Evolutionary conservation across 1,139 yeast genomes (phyloP).

Genomic region (Suhomyces wounanorum): DNA sequence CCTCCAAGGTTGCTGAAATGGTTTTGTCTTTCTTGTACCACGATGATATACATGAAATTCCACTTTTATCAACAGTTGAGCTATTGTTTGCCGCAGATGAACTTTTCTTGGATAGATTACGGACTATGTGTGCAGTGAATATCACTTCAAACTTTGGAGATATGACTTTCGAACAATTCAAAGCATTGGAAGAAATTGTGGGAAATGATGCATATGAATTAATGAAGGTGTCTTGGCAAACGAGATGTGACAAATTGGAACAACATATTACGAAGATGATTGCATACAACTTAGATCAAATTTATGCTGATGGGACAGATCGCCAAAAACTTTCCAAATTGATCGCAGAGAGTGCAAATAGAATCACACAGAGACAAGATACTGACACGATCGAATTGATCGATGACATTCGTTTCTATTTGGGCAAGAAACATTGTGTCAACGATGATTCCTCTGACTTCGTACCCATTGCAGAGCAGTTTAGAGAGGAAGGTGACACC

Average conservation of each 20-base stretch:
- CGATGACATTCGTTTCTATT: conserved; percentile 73
- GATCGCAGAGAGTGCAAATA: conserved; percentile 50
- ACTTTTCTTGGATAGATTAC: conserved; percentile 60
- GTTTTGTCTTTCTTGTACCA: conserved; percentile 60
- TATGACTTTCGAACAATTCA: conserved; percentile 25
- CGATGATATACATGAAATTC: conserved; percentile 55
- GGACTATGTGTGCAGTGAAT: conserved; percentile 63
- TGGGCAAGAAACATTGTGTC: conserved; percentile 49
- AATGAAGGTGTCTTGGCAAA: conserved; percentile 66
- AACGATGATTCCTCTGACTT: conserved; percentile 34
- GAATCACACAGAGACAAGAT: conserved; percentile 64
- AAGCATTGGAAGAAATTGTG: conserved; percentile 18
- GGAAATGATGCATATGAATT: conserved; percentile 55
- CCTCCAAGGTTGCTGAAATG: conserved; percentile 49
- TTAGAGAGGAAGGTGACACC: conserved; percentile 15
- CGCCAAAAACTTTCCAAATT: conserved; percentile 22
- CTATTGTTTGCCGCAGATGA: conserved; percentile 63
- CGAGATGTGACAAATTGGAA: conserved; percentile 65
- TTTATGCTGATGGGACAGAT: conserved; percentile 35
- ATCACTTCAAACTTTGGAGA: conserved; percentile 44
- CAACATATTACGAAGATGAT: conserved; percentile 60
- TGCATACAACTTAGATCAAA: conserved; percentile 50
- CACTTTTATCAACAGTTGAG: conserved; percentile 53
- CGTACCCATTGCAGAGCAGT: conserved; percentile 22
- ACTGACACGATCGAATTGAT: conserved; percentile 78